phyloP scores from a whole-genome alignment of 2,329 filamentous ascomycete genomes.

The Hymenoscyphus infarciens region DNA sequence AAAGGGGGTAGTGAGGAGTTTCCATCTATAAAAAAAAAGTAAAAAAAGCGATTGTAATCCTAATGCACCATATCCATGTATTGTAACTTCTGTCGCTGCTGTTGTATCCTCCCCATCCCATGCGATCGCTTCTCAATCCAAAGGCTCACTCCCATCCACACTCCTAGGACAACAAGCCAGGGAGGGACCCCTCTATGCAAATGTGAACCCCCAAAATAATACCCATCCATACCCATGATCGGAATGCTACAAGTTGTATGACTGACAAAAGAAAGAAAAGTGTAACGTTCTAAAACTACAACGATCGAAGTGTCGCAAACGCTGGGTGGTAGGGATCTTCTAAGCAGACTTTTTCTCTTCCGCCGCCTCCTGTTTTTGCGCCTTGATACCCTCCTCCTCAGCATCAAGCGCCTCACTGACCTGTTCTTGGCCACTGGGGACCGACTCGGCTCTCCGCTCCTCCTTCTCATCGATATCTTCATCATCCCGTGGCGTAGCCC shows the following conservation, averaged over 20 bases:
- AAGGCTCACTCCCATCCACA: too few species aligned
- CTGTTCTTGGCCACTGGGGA: constrained; percentile 43
- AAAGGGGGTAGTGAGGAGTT: too few species aligned
- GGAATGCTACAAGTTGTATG: background rate
- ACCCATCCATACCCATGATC: background rate
- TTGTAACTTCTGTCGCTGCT: too few species aligned
- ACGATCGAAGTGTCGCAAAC: background rate
- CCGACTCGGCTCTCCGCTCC: constrained; percentile 56
- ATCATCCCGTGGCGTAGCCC: constrained; percentile 74
- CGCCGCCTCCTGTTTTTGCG: constrained; percentile 38
- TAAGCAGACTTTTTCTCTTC: constrained; percentile 4
- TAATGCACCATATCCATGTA: too few species aligned
- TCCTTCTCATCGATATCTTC: constrained; percentile 96
- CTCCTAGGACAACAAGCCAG: too few species aligned
- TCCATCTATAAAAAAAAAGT: too few species aligned
- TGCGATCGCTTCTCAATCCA: too few species aligned
- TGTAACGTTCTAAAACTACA: background rate
- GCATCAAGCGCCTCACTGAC: constrained; percentile 53
- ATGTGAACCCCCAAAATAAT: background rate
- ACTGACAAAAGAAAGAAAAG: background rate
- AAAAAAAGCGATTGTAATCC: too few species aligned
- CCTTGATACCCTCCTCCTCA: constrained; percentile 49
- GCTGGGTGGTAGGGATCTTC: background rate
- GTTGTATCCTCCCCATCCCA: too few species aligned
- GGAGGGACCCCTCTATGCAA: too few species aligned